phyloP scores from a whole-genome alignment of 495 filamentous ascomycete species.

The Hyphodiscus hymeniophilus region DNA sequence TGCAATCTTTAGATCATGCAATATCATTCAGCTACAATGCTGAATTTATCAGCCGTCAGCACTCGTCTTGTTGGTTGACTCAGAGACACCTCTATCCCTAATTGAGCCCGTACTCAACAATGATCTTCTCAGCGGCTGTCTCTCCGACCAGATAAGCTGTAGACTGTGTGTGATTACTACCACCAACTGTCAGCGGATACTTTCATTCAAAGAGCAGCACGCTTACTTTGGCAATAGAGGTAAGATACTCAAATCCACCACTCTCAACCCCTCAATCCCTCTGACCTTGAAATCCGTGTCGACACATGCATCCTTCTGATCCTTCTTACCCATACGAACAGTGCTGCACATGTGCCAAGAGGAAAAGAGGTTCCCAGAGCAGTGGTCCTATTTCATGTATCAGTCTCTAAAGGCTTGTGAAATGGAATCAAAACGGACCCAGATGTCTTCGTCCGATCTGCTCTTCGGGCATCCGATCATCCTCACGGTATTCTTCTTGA shows the following conservation, averaged over 20 bases:
- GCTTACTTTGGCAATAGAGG: conserved; percentile 26
- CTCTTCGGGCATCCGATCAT: conserved; percentile 32
- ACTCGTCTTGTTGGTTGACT: too few species aligned
- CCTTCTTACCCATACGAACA: conserved; percentile 35
- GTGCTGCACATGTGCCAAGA: conserved; percentile 24
- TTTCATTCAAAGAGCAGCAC: too few species aligned
- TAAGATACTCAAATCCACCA: conserved; percentile 45
- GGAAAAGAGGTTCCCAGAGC: conserved; percentile 22
- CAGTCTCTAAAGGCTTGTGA: background rate
- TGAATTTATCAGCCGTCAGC: too few species aligned
- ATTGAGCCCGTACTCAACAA: conserved; percentile 30
- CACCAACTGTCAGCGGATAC: background rate
- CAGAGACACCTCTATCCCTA: background rate
- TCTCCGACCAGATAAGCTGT: conserved; percentile 31
- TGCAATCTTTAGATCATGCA: too few species aligned
- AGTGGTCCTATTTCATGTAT: conserved; percentile 22
- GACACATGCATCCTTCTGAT: conserved; percentile 31
- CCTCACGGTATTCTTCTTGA: conserved; percentile 35
- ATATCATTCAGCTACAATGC: too few species aligned
- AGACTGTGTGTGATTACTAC: conserved; percentile 30
- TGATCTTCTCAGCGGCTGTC: conserved; percentile 34
- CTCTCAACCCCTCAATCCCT: conserved; percentile 35
- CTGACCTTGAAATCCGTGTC: conserved; percentile 35
- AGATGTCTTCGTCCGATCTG: conserved; percentile 41
- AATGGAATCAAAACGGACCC: conserved; percentile 12